Conservation (phyloP, 495 filamentous ascomycete species). For the Neurospora sp. region DNA sequence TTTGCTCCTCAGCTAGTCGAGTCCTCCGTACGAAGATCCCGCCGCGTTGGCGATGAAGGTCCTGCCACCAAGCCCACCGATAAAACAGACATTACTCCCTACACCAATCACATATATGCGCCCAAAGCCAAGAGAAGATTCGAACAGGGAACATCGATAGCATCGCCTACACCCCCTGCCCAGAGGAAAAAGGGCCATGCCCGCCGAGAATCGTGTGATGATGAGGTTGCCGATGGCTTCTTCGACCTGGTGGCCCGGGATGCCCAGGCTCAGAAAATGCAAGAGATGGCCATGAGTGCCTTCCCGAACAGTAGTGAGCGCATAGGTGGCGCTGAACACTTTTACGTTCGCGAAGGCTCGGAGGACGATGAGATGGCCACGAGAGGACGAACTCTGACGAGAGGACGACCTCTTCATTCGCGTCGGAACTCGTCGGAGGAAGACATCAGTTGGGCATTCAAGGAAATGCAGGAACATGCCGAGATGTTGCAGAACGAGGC, state of each 20-base stretch:
- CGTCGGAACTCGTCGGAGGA: constrained; percentile 36
- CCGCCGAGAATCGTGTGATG: constrained; percentile 54
- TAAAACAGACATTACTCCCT: constrained; percentile 49
- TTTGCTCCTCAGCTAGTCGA: constrained; percentile 60
- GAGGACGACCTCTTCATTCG: constrained; percentile 22
- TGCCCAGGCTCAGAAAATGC: constrained; percentile 54
- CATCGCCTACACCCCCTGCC: background rate
- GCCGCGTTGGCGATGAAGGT: constrained; percentile 41
- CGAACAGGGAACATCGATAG: constrained; percentile 17
- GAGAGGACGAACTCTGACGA: constrained; percentile 22
- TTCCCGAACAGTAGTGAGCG: constrained; percentile 37
- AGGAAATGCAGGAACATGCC: constrained; percentile 41
- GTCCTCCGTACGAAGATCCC: constrained; percentile 47
- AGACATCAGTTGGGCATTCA: constrained; percentile 39
- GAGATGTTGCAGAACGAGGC: constrained; percentile 17
- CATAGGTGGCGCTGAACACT: constrained; percentile 43
- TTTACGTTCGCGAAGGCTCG: constrained; percentile 43
- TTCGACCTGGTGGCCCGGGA: constrained; percentile 65
- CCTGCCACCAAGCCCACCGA: constrained; percentile 41
- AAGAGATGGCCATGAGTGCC: constrained; percentile 38
- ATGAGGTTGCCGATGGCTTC: constrained; percentile 61
- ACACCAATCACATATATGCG: constrained; percentile 47
- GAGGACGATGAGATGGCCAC: constrained; percentile 28
- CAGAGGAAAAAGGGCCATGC: constrained; percentile 16
- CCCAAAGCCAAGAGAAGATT: constrained; percentile 28